A percentile compares a stretch with the other conserved stretches of the same genome.
phyloP scores from a whole-genome alignment of 2,329 filamentous ascomycete genomes.

The Dendrostoma leiphaemia region DNA sequence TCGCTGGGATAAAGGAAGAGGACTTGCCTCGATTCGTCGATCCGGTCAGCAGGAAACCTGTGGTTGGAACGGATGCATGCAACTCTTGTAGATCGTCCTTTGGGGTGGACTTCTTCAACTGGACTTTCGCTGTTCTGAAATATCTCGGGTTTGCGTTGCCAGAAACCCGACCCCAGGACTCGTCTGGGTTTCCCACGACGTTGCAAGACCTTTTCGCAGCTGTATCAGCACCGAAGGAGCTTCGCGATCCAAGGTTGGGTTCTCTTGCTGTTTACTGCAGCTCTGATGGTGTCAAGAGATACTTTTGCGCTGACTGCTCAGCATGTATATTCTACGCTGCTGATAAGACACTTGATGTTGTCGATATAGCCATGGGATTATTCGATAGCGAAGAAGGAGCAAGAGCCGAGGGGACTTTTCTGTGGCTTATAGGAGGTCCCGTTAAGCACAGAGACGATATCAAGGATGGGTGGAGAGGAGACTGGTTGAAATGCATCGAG shows the following conservation, averaged over 20 bases:
- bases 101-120: slow-evolving; percentile 42
- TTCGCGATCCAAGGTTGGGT: slow-evolving; percentile 36
- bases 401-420: slow-evolving; percentile 41
- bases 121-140: slow-evolving; percentile 40
- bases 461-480: slow-evolving; percentile 39
- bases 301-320: slow-evolving; percentile 48
- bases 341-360: slow-evolving; percentile 34
- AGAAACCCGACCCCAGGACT: not conserved
- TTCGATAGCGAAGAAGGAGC: slow-evolving; percentile 43
- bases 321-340: slow-evolving; percentile 44
- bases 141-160: slow-evolving; percentile 34
- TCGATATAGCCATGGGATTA: slow-evolving; percentile 45
- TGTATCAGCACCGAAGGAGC: slow-evolving; percentile 22
- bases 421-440: slow-evolving; percentile 39
- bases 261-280: slow-evolving; percentile 43
- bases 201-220: slow-evolving; percentile 32
- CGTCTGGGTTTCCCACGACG: slow-evolving; percentile 28
- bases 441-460: slow-evolving; percentile 32
- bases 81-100: slow-evolving; percentile 43
- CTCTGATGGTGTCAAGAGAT: slow-evolving; percentile 42
- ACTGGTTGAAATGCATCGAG: slow-evolving; percentile 29
- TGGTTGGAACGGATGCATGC: slow-evolving; percentile 42
- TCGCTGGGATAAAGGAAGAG: slow-evolving; percentile 23
- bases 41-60: slow-evolving; percentile 37
- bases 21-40: slow-evolving; percentile 43